Base-by-base conservation (phyloP, 805 yeast genomes). In the Kockiozyma suomiensis region DNA sequence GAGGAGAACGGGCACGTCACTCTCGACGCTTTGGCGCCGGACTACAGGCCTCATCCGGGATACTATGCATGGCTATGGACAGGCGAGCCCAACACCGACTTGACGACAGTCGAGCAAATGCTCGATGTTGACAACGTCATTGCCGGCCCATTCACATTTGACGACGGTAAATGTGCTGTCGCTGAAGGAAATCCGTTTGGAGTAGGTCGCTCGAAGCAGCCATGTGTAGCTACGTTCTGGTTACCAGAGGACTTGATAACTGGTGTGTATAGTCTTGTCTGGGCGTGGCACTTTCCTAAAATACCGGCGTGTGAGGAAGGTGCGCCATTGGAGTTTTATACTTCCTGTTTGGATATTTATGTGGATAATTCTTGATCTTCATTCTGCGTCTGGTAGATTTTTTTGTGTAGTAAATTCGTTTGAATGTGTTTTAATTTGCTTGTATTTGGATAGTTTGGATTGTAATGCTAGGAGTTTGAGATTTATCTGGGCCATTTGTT, bases 251-350 rank as follows among this genome's bases (percentile, higher is more conserved):
- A 32, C 17, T 30, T 56, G 8, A 54, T n/a, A 4, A 26, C 61
- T 1, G 69, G 69, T 5, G 45, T 53, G 15, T 64, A 66, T 32
- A 55, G 28, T 40, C 7, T 66, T 33, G 67, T 55, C 6, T 66
- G 69, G 69, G 66, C 61, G 1, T 66, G 69, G 69, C 56, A 66
- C 42, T 66, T 66, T 41, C 68, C 69, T 1, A 66, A 66, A 48
- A 64, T 66, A 8, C 62, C 59, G 30, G 50, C 62, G n/a, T 50
- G 59, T 21, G 37, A 38, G 15, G 42, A 53, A 7, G 59, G 58
- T 15, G 56, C 59, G 17, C 64, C 66, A 12, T 26, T 65, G 26
- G 66, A 66, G 51, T 63, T 46, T 41, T 66, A 66, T 45, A 66
- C 68, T 6, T 63, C 67, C 10, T 66, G 69, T 33, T 19, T 56